A percentile compares a stretch with the other conserved stretches of the same genome.
Evolutionary conservation across 495 filamentous ascomycete genomes (phyloP).

Genomic region (Aspergillus sclerotioniger): DNA sequence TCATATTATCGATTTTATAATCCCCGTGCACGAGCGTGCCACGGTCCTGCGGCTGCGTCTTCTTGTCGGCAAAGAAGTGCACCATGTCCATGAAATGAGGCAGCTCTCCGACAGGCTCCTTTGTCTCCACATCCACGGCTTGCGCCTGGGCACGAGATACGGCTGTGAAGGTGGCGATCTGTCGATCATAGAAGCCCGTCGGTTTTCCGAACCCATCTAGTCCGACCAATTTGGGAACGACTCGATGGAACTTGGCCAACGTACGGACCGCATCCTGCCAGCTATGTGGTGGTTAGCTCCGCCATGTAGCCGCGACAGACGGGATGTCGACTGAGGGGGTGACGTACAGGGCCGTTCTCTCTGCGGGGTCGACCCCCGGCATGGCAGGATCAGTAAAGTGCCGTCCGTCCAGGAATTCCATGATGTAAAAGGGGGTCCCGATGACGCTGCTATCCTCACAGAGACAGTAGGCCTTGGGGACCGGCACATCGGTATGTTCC

Average conservation of each 20-base stretch:
- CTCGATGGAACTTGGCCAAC: conserved; percentile 80
- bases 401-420: conserved; percentile 88
- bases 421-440: conserved; percentile 93
- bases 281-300: conserved; percentile 32
- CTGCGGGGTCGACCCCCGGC: conserved; percentile 65
- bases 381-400: conserved; percentile 88
- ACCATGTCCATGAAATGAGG: conserved; percentile 80
- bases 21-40: conserved; percentile 87
- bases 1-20: conserved; percentile 97
- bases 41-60: conserved; percentile 71
- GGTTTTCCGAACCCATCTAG: conserved; percentile 71
- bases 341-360: conserved; percentile 67
- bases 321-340: background rate
- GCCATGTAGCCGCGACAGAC: background rate
- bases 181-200: conserved; percentile 79
- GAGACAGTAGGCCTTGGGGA: conserved; percentile 79
- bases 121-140: conserved; percentile 71
- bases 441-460: conserved; percentile 78
- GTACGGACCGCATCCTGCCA: conserved; percentile 84
- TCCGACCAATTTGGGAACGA: conserved; percentile 62
- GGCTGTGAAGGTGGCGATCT: conserved; percentile 75
- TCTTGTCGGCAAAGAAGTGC: conserved; percentile 65
- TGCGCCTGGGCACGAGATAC: conserved; percentile 77
- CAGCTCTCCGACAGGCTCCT: conserved; percentile 72
- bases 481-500: conserved; percentile 74